Base-by-base conservation (phyloP, 140 eudicot species). In the Cichorium intybus region DNA sequence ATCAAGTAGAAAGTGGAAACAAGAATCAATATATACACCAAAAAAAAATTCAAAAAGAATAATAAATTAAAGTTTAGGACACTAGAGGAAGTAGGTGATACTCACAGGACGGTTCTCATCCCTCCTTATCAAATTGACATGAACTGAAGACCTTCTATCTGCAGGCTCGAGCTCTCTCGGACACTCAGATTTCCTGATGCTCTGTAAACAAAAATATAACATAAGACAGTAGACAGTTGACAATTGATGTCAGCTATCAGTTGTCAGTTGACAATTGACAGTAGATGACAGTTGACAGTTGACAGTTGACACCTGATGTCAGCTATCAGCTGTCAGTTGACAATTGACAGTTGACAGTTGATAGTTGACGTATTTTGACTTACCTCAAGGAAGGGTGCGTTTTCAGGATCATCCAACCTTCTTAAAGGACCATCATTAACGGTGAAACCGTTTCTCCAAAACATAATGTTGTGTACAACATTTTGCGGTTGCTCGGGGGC, bases 381-480 rank as follows among this genome's bases (percentile, higher is more conserved):
- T 85, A 88, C 95, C 95, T 92, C 95, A 14, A 92, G 80, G 65
- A 92, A 92, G 33, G 96, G 61, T 60, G 89, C 89, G 76, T 92
- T 92, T 68, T 83, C 89, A 59, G 98, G 98, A 77, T 92, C 98
- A 77, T 88, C 95, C 73, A 88, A 78, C 73, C 95, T 92, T 75
- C 98, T 81, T 74, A 92, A 71, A 60, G 98, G 98, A 33, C 96
- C 98, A 79, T 92, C 98, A 59, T 88, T 83, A 18, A 88, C 84
- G 6, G 87, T 83, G 69, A 92, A 88, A 43, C 98, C 98, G 27
- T 92, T 85, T 71, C 89, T 84, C 98, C 98, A 92, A 71, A 92
- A 92, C 6, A 85, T 92, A 71, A 92, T 85, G 79, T 83, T 88
- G 89, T 92, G 96, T 12, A 85, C 80, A 56, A 88, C 75, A 50